Conservation (phyloP, 768 basidiomycete genomes). For the Epithele typhae region DNA sequence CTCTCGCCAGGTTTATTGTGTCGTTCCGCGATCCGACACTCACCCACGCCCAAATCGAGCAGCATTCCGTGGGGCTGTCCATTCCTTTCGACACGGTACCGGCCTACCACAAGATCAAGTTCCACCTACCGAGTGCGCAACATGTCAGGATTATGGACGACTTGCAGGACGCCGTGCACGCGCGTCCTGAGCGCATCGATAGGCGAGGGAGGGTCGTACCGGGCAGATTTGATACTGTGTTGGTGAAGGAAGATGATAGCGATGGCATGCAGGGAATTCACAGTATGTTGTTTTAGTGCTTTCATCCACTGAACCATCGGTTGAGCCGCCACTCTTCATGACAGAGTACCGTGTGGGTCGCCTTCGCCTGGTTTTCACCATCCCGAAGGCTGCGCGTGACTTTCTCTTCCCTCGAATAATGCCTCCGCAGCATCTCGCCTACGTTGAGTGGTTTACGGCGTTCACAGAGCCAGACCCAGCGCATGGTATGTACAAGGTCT, state of each 20-base stretch:
- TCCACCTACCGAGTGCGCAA: constrained; percentile 16
- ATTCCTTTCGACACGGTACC: constrained; percentile 23
- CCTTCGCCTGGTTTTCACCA: constrained; percentile 22
- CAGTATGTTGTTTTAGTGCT: constrained; percentile 13
- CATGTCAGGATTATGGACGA: background rate
- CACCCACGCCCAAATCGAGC: constrained; percentile 16
- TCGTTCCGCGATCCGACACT: constrained; percentile 16
- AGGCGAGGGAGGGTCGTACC: constrained; percentile 13
- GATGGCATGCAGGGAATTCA: constrained; percentile 1
- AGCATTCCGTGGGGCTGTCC: constrained; percentile 1
- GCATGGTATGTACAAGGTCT: constrained; percentile 26
- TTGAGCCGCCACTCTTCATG: background rate
- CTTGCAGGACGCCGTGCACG: constrained; percentile 30
- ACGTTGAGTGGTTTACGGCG: constrained; percentile 28
- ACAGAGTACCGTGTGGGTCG: constrained; percentile 25
- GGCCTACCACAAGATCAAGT: constrained; percentile 32
- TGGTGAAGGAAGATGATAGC: constrained; percentile 15
- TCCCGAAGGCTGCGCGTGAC: constrained; percentile 4
- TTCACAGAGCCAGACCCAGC: constrained; percentile 18
- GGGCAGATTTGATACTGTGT: constrained; percentile 33
- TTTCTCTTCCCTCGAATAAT: constrained; percentile 1
- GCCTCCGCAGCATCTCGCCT: constrained; percentile 21
- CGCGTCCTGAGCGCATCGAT: constrained; percentile 20
- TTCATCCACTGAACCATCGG: background rate
- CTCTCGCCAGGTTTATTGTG: constrained; percentile 26